Conservation (phyloP, 768 basidiomycete species). For the Tremella mesenterica region DNA sequence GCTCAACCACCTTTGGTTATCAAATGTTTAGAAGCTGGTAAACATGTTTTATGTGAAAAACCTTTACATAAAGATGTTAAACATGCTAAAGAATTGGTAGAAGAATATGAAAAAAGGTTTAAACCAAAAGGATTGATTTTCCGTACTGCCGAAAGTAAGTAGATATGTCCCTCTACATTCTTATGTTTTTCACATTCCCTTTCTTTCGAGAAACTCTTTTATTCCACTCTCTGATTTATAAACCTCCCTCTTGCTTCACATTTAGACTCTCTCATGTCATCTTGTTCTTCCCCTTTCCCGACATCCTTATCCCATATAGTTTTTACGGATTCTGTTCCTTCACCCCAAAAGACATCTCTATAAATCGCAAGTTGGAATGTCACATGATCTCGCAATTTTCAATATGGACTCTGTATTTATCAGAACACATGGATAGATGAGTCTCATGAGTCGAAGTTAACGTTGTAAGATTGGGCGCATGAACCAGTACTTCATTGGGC, state of each 20-base stretch:
- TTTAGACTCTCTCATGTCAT: not conserved
- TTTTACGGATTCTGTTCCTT: no score
- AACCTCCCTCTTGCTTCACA: not conserved
- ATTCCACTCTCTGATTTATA: no score
- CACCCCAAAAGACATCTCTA: no score
- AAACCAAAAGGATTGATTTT: slow-evolving; percentile 63
- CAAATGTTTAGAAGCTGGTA: slow-evolving; percentile 55
- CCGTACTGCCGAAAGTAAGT: slow-evolving; percentile 74
- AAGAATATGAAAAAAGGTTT: slow-evolving; percentile 58
- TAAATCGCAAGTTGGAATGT: no score
- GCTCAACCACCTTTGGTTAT: slow-evolving; percentile 61
- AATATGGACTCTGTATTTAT: no score
- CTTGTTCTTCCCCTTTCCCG: no score
- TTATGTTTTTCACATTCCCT: no score
- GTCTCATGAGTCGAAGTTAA: not conserved
- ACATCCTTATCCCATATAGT: no score
- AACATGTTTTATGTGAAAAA: slow-evolving; percentile 84
- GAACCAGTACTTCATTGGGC: slow-evolving; percentile 28
- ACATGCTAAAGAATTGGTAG: slow-evolving; percentile 57
- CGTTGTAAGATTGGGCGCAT: slow-evolving; percentile 24
- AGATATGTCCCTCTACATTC: no score
- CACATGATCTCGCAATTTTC: no score
- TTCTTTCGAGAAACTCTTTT: no score
- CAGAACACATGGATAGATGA: not conserved
- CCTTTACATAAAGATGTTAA: slow-evolving; percentile 67